Evolutionary conservation across 495 filamentous ascomycete genomes (phyloP).

Genomic region (Symbiotaphrina buchneri): DNA sequence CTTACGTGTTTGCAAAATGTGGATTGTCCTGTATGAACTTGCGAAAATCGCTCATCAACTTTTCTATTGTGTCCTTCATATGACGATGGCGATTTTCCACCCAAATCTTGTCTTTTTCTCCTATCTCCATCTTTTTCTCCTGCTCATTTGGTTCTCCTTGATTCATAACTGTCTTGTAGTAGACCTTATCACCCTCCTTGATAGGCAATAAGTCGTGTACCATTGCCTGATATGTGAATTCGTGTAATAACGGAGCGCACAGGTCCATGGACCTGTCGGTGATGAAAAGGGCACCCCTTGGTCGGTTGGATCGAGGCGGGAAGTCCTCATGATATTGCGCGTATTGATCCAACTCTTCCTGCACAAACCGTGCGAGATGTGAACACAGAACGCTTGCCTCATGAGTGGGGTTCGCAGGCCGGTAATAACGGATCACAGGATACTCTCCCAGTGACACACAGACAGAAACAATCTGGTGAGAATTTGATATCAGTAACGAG

Average conservation of each 20-base stretch:
- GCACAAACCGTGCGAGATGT: slow-evolving; percentile 79
- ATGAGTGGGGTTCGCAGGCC: slow-evolving; percentile 47
- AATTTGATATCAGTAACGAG: slow-evolving; percentile 10
- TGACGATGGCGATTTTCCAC: slow-evolving; percentile 79
- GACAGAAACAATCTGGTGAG: slow-evolving; percentile 49
- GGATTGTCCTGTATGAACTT: slow-evolving; percentile 80
- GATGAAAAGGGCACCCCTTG: slow-evolving; percentile 65
- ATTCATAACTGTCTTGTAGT: slow-evolving; percentile 58
- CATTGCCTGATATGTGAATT: slow-evolving; percentile 98
- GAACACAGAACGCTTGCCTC: slow-evolving; percentile 73
- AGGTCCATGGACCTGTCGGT: slow-evolving; percentile 86
- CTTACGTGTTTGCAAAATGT: slow-evolving; percentile 62
- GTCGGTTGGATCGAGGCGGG: slow-evolving; percentile 55
- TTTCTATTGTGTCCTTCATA: slow-evolving; percentile 95
- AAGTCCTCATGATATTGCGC: slow-evolving; percentile 63
- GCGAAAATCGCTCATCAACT: slow-evolving; percentile 77
- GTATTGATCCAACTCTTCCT: slow-evolving; percentile 73
- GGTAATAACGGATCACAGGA: slow-evolving; percentile 78
- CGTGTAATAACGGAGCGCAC: slow-evolving; percentile 67
- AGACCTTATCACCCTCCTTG: slow-evolving; percentile 68
- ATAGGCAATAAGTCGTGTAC: slow-evolving; percentile 79
- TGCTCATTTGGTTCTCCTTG: slow-evolving; percentile 42
- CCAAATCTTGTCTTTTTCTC: slow-evolving; percentile 82
- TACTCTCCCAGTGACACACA: slow-evolving; percentile 74
- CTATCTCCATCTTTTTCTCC: slow-evolving; percentile 74